phyloP scores from a whole-genome alignment of 768 basidiomycete genomes.

The Lentinula aciculospora region DNA sequence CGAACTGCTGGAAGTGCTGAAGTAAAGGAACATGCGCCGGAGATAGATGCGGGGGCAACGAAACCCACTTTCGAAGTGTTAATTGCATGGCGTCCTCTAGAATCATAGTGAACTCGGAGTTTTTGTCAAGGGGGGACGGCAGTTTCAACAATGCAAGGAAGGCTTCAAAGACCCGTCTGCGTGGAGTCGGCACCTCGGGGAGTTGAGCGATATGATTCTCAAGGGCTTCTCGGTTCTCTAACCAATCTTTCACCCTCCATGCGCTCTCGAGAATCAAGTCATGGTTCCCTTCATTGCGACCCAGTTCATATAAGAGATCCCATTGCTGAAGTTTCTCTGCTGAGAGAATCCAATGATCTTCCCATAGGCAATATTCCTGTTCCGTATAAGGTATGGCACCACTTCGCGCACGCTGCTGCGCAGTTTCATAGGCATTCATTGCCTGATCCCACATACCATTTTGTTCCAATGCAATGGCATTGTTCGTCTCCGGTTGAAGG shows the following conservation, averaged over 20 bases:
- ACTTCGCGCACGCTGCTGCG: conserved; percentile 78
- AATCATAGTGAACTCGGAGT: conserved; percentile 79
- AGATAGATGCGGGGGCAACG: conserved; percentile 79
- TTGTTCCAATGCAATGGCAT: conserved; percentile 86
- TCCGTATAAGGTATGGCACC: conserved; percentile 89
- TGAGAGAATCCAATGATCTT: conserved; percentile 97
- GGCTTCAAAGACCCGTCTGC: conserved; percentile 96
- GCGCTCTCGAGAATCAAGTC: conserved; percentile 93
- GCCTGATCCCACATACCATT: conserved; percentile 97
- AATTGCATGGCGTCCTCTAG: conserved; percentile 97
- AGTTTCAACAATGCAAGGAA: conserved; percentile 85
- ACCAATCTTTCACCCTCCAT: conserved; percentile 94
- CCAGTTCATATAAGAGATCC: conserved; percentile 92
- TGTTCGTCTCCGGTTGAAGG: conserved; percentile 86
- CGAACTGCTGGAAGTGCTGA: conserved; percentile 98
- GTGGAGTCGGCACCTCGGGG: conserved; percentile 85
- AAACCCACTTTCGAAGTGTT: conserved; percentile 93
- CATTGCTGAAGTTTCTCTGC: conserved; percentile 97
- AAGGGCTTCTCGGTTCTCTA: conserved; percentile 66
- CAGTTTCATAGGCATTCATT: conserved; percentile 79
- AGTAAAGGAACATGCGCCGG: conserved; percentile 91
- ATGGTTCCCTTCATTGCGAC: conserved; percentile 81
- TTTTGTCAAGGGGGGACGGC: conserved; percentile 73
- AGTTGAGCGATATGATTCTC: conserved; percentile 79
- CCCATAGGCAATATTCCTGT: conserved; percentile 95